Base-by-base conservation (phyloP, 768 basidiomycete genomes). In the Hypsizygus marmoreus region DNA sequence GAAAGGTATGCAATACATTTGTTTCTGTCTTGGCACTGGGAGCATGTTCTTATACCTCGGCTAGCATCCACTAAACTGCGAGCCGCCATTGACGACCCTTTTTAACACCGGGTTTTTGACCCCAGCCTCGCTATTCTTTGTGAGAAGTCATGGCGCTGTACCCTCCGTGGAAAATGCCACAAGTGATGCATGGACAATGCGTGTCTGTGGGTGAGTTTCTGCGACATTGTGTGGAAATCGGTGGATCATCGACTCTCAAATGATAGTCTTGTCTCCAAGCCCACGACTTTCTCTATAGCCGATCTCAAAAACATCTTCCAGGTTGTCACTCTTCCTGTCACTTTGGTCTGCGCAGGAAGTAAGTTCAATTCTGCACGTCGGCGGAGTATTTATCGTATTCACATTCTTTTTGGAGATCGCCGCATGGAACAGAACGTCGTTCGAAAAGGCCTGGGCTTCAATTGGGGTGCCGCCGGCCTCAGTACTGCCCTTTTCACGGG, bases 401-500 rank as follows among this genome's bases (percentile, higher is more conserved):
- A 26, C 38, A 9, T 40, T 32, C 5, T 4, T 6, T 7, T 40
- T 43, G 16, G 14, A 44, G 43, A 84, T 57, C 63, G 83, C 2
- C 65, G 83, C 20, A 84, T 82, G 57, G 82, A 86, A 54, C 83
- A 85, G 57, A 86, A 86, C 53, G 64, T 81, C 35, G 72, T 82
- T 24, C 69, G 68, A 12, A 77, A 83, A 57, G 71, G 73, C 6
- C 69, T 81, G 1, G 81, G 81, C 0, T 82, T 82, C 53, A 67
- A 59, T 14, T 82, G 80, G 80, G 80, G 80, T 6, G 67, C 76
- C 3, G 77, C 63, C 3, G 77, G 71, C 35, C 63, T 76, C 13
- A 73, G 71, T 13, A 83, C 80, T 0, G 79, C 80, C 0, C 66
- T 82, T 1, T 84, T 78, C 59, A 82, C 81, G 0, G 83, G 83